Conservation (phyloP, 2,329 filamentous ascomycete genomes). For the Dendryphion nanum region DNA sequence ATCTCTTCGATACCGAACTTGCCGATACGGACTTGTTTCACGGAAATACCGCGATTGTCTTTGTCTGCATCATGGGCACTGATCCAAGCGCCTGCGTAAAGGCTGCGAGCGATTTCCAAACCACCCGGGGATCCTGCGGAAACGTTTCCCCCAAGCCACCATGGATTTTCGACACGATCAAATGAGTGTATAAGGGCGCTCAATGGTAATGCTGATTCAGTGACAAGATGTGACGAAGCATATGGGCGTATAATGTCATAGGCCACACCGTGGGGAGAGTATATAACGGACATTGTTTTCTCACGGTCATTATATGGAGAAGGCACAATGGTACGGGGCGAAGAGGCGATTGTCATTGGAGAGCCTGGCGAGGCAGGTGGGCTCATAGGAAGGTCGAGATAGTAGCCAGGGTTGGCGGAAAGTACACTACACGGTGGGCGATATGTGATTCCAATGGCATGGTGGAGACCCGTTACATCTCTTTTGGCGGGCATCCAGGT, state of each 20-base stretch:
- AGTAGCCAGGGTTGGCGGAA: slow-evolving; percentile 30
- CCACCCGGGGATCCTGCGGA: slow-evolving; percentile 58
- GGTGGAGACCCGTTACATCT: slow-evolving; percentile 62
- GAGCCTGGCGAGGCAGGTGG: slow-evolving; percentile 34
- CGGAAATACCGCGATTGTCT: slow-evolving; percentile 53
- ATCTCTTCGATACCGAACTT: slow-evolving; percentile 31
- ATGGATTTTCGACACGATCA: slow-evolving; percentile 58
- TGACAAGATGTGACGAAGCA: slow-evolving; percentile 55
- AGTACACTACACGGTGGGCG: slow-evolving; percentile 53
- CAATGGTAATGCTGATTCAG: slow-evolving; percentile 58
- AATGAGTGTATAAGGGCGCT: slow-evolving; percentile 66
- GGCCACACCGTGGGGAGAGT: slow-evolving; percentile 62
- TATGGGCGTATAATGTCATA: slow-evolving; percentile 57
- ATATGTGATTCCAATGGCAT: slow-evolving; percentile 71
- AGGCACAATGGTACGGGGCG: slow-evolving; percentile 31
- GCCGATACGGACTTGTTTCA: slow-evolving; percentile 50
- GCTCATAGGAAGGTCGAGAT: slow-evolving; percentile 37
- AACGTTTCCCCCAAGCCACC: slow-evolving; percentile 62
- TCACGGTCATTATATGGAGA: slow-evolving; percentile 34
- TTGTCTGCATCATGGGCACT: slow-evolving; percentile 62
- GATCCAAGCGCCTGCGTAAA: slow-evolving; percentile 60
- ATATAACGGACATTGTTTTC: slow-evolving; percentile 60
- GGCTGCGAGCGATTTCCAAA: slow-evolving; percentile 53
- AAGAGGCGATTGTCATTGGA: slow-evolving; percentile 31
- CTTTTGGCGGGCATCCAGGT: slow-evolving; percentile 61